These are phyloP conservation scores for Cytospora mali DNA, from an alignment of 2,329 filamentous ascomycete genomes.

Conservation along the genomic window DNA sequence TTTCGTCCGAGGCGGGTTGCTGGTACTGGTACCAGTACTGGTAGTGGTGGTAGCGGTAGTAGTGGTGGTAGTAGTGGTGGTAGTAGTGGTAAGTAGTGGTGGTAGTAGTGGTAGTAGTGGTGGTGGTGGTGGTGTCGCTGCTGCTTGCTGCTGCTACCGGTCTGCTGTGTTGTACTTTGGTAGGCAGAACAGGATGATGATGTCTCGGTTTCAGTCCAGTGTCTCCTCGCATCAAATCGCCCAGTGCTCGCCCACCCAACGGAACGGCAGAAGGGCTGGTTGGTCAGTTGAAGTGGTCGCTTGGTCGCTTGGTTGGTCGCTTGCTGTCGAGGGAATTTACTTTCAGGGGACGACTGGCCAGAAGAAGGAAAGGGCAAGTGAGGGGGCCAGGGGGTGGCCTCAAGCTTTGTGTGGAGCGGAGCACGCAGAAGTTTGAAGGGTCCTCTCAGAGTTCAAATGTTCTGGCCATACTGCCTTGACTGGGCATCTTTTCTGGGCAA, in stretches of 20 bases:
- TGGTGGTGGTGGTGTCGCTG: neutral
- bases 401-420: constrained; percentile 13
- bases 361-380: constrained; percentile 8
- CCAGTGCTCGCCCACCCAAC: neutral
- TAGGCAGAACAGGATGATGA: neutral
- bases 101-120: too few relatives aligned
- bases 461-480: neutral
- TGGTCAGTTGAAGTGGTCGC: neutral
- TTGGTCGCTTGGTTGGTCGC: neutral
- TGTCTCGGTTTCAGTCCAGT: neutral
- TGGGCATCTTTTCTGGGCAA: too few relatives aligned
- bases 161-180: neutral
- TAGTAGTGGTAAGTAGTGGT: neutral
- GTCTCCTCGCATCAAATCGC: neutral
- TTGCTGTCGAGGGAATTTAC: constrained; percentile 14
- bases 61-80: too few relatives aligned
- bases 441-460: neutral
- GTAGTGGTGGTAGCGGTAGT: neutral
- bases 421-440: neutral
- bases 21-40: too few relatives aligned
- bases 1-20: too few relatives aligned
- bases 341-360: constrained; percentile 21
- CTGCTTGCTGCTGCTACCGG: neutral
- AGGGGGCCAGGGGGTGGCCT: constrained; percentile 6
- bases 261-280: neutral